phyloP scores from a whole-genome alignment of 1,284 basidiomycete genomes.

The Grifola frondosa region DNA sequence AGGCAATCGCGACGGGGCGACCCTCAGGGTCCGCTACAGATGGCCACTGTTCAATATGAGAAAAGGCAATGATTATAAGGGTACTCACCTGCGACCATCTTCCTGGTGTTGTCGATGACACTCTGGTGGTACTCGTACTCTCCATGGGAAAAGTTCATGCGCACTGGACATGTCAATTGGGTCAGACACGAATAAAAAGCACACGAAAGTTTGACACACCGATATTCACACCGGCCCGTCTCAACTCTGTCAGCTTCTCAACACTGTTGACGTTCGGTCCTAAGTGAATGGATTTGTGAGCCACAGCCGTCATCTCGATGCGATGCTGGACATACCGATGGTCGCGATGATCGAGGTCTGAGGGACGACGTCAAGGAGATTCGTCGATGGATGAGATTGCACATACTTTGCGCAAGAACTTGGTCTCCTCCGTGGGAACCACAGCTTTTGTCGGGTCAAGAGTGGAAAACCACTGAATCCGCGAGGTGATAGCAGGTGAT shows the following conservation, averaged over 20 bases:
- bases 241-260: constrained; percentile 81
- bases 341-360: constrained; percentile 97
- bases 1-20: constrained; percentile 94
- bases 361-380: constrained; percentile 6
- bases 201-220: constrained; percentile 53
- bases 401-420: constrained; percentile 86
- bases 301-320: neutral
- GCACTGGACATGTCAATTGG: constrained; percentile 54
- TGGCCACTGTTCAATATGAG: constrained; percentile 2
- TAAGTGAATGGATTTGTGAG: constrained; percentile 32
- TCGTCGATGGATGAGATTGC: constrained; percentile 12
- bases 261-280: constrained; percentile 91
- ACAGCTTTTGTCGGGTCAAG: constrained; percentile 72
- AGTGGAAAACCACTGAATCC: constrained; percentile 88
- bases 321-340: constrained; percentile 62
- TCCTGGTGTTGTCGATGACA: constrained; percentile 94
- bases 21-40: constrained; percentile 57
- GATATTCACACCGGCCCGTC: constrained; percentile 92
- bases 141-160: constrained; percentile 99
- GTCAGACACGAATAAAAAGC: constrained; percentile 2
- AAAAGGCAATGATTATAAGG: neutral
- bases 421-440: constrained; percentile 72
- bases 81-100: constrained; percentile 70
- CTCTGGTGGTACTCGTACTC: constrained; percentile 97
- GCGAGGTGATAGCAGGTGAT: constrained; percentile 61